phyloP scores from a whole-genome alignment of 208 protist genomes.

The Zelonia costaricensis region DNA sequence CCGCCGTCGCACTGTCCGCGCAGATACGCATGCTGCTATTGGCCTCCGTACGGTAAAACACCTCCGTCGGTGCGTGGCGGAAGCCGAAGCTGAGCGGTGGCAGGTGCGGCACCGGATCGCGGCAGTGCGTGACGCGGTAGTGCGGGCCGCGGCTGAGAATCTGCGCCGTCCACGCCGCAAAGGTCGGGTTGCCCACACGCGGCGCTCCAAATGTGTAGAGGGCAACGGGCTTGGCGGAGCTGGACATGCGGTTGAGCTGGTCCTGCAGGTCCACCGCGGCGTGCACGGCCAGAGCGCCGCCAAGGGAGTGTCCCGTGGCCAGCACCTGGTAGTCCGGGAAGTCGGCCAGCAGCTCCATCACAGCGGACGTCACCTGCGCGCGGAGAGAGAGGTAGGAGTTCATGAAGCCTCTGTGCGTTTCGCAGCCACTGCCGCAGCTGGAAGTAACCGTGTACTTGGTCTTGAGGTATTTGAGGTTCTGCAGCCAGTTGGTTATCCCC shows the following conservation, averaged over 20 bases:
- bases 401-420: conserved; percentile 61
- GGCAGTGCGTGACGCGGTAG: conserved; percentile 55
- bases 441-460: conserved; percentile 21
- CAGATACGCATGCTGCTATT: conserved; percentile 23
- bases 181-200: conserved; percentile 56
- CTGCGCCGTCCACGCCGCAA: conserved; percentile 27
- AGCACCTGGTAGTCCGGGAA: conserved; percentile 40
- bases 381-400: conserved; percentile 33
- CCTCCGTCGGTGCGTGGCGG: conserved; percentile 39
- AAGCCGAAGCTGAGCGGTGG: conserved; percentile 35
- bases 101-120: conserved; percentile 60
- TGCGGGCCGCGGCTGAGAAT: conserved; percentile 29
- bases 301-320: conserved; percentile 74
- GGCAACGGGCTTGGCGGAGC: conserved; percentile 11
- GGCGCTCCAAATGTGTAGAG: conserved; percentile 75
- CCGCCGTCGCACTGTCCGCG: conserved; percentile 27
- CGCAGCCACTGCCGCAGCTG: conserved; percentile 24
- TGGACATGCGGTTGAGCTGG: conserved; percentile 1
- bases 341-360: conserved; percentile 22
- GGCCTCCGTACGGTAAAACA: conserved; percentile 33
- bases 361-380: conserved; percentile 20
- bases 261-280: conserved; percentile 39
- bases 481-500: not conserved
- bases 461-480: not conserved
- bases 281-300: conserved; percentile 57